A percentile compares a stretch with the other conserved stretches of the same genome.
These are phyloP conservation scores for Pezicula radicicola DNA, from an alignment of 2,329 filamentous ascomycete genomes.

Conservation along the genomic window DNA sequence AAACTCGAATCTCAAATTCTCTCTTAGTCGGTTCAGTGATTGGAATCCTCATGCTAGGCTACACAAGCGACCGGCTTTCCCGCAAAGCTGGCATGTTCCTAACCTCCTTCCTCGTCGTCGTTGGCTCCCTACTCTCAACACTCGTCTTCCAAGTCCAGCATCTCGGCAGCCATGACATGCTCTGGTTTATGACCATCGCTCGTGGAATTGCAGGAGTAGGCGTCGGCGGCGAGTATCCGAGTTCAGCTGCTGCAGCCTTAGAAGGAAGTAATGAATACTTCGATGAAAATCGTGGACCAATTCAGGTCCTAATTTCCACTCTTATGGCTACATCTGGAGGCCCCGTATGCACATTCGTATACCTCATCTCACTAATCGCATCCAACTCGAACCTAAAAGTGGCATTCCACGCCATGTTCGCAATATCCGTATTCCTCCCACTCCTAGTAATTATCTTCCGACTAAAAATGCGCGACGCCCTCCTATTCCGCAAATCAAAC, in stretches of 20 bases:
- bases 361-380: slow-evolving; percentile 31
- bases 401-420: slow-evolving; percentile 27
- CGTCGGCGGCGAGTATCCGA: slow-evolving; percentile 35
- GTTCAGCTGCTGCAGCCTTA: slow-evolving; percentile 33
- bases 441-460: slow-evolving; percentile 29
- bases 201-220: slow-evolving; percentile 34
- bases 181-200: slow-evolving; percentile 35
- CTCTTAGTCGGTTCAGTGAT: slow-evolving; percentile 30
- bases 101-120: slow-evolving; percentile 27
- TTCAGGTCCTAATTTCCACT: slow-evolving; percentile 33
- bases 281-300: slow-evolving; percentile 25
- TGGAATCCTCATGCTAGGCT: slow-evolving; percentile 31
- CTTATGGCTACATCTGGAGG: slow-evolving; percentile 31
- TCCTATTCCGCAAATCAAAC: slow-evolving; percentile 30
- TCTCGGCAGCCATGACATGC: slow-evolving; percentile 23
- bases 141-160: slow-evolving; percentile 31
- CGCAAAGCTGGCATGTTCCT: slow-evolving; percentile 30
- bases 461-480: slow-evolving; percentile 31
- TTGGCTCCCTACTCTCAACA: slow-evolving; percentile 32
- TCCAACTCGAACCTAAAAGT: slow-evolving; percentile 30
- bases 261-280: slow-evolving; percentile 30
- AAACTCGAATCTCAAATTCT: slow-evolving; percentile 30
- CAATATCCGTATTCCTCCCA: slow-evolving; percentile 30
- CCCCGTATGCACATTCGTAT: slow-evolving; percentile 32
- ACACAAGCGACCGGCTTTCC: slow-evolving; percentile 27